Percentiles rank a stretch among this genome's conserved stretches.
These are phyloP conservation scores for Marsdenia floribunda DNA, from an alignment of 257 asterid genomes.

Conservation along the genomic window DNA sequence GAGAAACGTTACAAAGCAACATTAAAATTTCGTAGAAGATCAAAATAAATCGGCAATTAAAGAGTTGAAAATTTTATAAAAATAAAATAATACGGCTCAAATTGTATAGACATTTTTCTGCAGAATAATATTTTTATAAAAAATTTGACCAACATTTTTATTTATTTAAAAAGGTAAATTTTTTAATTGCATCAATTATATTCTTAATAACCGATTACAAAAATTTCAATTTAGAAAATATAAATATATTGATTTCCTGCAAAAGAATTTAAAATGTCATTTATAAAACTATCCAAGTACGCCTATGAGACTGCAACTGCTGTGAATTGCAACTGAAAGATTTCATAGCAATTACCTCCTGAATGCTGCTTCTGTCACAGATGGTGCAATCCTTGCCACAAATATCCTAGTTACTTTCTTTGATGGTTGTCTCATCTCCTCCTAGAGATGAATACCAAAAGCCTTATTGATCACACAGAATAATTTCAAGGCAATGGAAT, in stretches of 20 bases:
- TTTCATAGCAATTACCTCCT: conserved; percentile 51
- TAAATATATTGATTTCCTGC: no score
- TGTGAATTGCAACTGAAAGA: background rate
- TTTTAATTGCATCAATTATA: no score
- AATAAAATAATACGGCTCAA: background rate
- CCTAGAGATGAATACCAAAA: conserved; percentile 34
- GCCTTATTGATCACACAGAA: background rate
- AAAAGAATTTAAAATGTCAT: no score
- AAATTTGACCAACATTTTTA: no score
- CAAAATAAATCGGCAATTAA: background rate
- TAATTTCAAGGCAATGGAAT: background rate
- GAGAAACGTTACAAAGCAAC: conserved; percentile 5
- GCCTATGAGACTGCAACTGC: background rate
- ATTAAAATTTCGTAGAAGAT: conserved; percentile 12
- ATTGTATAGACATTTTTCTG: no score
- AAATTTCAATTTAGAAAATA: no score
- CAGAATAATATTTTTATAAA: no score
- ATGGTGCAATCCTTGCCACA: conserved; percentile 85
- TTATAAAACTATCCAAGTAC: no score
- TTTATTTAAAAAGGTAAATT: no score
- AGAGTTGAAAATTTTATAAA: background rate
- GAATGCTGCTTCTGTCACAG: conserved; percentile 82
- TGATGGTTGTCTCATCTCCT: conserved; percentile 92
- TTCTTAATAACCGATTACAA: no score
- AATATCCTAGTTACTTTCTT: conserved; percentile 91